phyloP scores from a whole-genome alignment of 306 rosid species.

The Cicer arietinum region DNA sequence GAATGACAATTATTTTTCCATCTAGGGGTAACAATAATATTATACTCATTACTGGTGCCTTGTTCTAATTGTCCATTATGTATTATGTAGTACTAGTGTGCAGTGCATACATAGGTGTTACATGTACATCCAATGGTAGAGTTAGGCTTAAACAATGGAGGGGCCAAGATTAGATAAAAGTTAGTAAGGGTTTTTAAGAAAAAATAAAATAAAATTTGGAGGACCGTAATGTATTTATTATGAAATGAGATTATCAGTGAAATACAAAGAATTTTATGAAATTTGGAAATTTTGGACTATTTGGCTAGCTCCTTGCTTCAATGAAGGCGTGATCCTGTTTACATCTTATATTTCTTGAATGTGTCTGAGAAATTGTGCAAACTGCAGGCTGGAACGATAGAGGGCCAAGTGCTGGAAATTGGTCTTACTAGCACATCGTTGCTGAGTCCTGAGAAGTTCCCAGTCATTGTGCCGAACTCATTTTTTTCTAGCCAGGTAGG shows the following conservation, averaged over 20 bases:
- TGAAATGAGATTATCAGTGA: slow-evolving; percentile 2
- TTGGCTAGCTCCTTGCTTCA: slow-evolving; percentile 16
- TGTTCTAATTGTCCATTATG: slow-evolving; percentile 5
- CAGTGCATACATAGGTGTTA: slow-evolving; percentile 17
- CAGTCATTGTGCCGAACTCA: slow-evolving; percentile 88
- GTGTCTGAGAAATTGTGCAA: slow-evolving; percentile 31
- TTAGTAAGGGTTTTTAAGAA: slow-evolving; percentile 10
- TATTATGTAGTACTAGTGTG: slow-evolving; percentile 1
- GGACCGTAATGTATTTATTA: not conserved
- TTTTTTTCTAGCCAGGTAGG: slow-evolving; percentile 86
- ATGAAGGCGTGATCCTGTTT: slow-evolving; percentile 24
- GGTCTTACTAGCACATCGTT: slow-evolving; percentile 87
- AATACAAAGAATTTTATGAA: slow-evolving; percentile 18
- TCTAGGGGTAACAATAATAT: not conserved
- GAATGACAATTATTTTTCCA: slow-evolving; percentile 9
- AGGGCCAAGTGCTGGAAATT: slow-evolving; percentile 95
- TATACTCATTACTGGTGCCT: not conserved
- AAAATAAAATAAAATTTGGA: slow-evolving; percentile 9
- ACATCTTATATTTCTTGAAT: slow-evolving; percentile 11
- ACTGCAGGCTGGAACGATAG: slow-evolving; percentile 86
- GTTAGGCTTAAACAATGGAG: slow-evolving; percentile 27
- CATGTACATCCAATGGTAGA: slow-evolving; percentile 13
- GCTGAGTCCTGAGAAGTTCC: slow-evolving; percentile 87
- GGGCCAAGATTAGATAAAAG: not conserved
- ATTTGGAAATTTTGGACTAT: slow-evolving; percentile 13